Conservation (phyloP, 2,329 filamentous ascomycete species). For the Graphilbum fragrans region DNA sequence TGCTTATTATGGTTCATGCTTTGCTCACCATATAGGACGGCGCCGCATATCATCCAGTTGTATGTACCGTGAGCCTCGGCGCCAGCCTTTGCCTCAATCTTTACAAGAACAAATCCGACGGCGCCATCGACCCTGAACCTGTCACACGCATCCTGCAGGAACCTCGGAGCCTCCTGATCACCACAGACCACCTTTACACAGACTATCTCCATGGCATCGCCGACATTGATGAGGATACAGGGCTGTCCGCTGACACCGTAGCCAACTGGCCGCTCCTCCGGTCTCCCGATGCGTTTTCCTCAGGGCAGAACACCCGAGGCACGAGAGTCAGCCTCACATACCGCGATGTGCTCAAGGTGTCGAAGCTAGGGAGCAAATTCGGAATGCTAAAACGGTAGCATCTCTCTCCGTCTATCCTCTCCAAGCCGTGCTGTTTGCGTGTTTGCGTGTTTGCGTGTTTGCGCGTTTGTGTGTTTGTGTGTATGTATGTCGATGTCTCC, state of each 20-base stretch:
- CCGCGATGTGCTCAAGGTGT: constrained; percentile 76
- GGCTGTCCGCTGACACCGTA: constrained; percentile 48
- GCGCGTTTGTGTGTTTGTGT: too few relatives aligned
- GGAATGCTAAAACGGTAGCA: constrained; percentile 28
- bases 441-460: too few relatives aligned
- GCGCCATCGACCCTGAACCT: constrained; percentile 39
- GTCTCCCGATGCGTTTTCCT: constrained; percentile 28
- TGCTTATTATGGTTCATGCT: background rate
- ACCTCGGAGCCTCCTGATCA: constrained; percentile 67
- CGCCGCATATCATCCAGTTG: constrained; percentile 71
- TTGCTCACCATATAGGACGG: constrained; percentile 46
- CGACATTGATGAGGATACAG: constrained; percentile 51
- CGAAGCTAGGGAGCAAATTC: constrained; percentile 58
- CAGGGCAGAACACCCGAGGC: constrained; percentile 43
- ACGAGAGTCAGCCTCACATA: constrained; percentile 66
- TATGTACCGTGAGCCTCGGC: constrained; percentile 83
- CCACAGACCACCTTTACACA: constrained; percentile 54
- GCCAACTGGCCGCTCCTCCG: constrained; percentile 61
- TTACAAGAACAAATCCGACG: constrained; percentile 49
- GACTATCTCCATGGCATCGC: constrained; percentile 66
- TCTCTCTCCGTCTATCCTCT: background rate
- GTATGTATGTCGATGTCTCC: too few relatives aligned
- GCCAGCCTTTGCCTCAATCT: constrained; percentile 68
- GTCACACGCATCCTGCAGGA: constrained; percentile 63
- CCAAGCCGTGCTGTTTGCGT: background rate